These are phyloP conservation scores for Vigna reflexopilosa DNA, from an alignment of 306 rosid species.

Conservation along the genomic window DNA sequence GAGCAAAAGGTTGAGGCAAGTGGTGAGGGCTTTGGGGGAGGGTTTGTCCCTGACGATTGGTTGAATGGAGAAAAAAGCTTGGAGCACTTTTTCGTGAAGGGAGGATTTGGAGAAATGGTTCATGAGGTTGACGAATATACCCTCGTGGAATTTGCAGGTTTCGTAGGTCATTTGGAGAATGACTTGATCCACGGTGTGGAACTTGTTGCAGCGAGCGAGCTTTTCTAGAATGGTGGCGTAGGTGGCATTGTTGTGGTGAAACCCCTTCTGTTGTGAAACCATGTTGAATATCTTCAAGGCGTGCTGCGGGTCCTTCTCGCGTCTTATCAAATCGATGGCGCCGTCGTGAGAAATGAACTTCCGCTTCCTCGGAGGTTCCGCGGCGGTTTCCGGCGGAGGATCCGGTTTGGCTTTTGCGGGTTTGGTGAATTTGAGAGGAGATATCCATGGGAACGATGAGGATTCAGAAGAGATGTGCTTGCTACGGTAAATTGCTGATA, in stretches of 20 bases:
- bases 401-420: conserved; percentile 52
- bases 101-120: conserved; percentile 70
- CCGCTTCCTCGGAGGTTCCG: conserved; percentile 51
- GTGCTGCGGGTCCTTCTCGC: conserved; percentile 81
- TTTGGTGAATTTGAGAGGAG: conserved; percentile 66
- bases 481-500: conserved; percentile 33
- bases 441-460: conserved; percentile 69
- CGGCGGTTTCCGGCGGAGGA: conserved; percentile 51
- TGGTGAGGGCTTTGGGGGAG: conserved; percentile 75
- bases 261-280: conserved; percentile 79
- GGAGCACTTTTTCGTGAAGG: conserved; percentile 73
- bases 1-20: conserved; percentile 81
- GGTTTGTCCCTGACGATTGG: conserved; percentile 77
- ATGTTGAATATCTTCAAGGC: conserved; percentile 79
- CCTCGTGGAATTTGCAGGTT: conserved; percentile 86
- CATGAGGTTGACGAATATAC: conserved; percentile 80
- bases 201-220: conserved; percentile 75
- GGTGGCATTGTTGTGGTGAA: conserved; percentile 74
- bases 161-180: conserved; percentile 80
- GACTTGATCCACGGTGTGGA: conserved; percentile 71
- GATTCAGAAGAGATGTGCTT: conserved; percentile 34
- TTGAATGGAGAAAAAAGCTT: conserved; percentile 65
- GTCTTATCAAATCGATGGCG: conserved; percentile 70
- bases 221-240: conserved; percentile 74
- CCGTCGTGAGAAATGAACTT: conserved; percentile 67